Evolutionary conservation across 192 early-diverging fungal genomes (phyloP), one percentile per base, ranked within the genome.

Genomic region (Lobosporangium transversale): DNA sequence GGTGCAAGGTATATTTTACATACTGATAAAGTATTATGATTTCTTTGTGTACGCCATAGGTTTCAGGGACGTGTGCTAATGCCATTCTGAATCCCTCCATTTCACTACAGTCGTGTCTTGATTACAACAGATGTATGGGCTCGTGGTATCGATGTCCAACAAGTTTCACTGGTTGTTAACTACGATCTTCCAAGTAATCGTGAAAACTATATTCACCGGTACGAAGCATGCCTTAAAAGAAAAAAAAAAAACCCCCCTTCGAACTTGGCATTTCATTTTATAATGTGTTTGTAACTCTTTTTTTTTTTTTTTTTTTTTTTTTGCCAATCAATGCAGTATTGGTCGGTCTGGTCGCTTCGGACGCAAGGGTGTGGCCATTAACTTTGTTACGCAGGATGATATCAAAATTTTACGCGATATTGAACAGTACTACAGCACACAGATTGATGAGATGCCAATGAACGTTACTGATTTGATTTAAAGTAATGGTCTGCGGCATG

Each of bases 61-160:
- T n/a, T n/a, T n/a, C n/a, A n/a, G n/a, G n/a, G n/a, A n/a, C n/a
- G n/a, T n/a, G n/a, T n/a, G n/a, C n/a, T n/a, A n/a, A n/a, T n/a
- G n/a, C n/a, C n/a, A n/a, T n/a, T n/a, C n/a, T n/a, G n/a, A n/a
- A n/a, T n/a, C n/a, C n/a, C n/a, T n/a, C n/a, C n/a, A n/a, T n/a
- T n/a, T n/a, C n/a, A 37, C 1, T 52, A 43, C 80, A 93, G 91
- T 62, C 95, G 97, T 58, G 97, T 99, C 9, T 84, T 99, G 66
- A 98, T 99, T 48, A 96, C 97, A 40, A 99, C 97, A 18, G 97
- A 99, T 79, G 92, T 99, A 15, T 96, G 93, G 94, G 97, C 97
- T 33, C 94, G 97, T 62, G 97, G 97, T 79, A 99, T 99, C 53
- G 97, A 99, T 81, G 97, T 99, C 21, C 96, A 98, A 82, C 97